phyloP scores from a whole-genome alignment of 345 rosid genomes.

The Brassica juncea region DNA sequence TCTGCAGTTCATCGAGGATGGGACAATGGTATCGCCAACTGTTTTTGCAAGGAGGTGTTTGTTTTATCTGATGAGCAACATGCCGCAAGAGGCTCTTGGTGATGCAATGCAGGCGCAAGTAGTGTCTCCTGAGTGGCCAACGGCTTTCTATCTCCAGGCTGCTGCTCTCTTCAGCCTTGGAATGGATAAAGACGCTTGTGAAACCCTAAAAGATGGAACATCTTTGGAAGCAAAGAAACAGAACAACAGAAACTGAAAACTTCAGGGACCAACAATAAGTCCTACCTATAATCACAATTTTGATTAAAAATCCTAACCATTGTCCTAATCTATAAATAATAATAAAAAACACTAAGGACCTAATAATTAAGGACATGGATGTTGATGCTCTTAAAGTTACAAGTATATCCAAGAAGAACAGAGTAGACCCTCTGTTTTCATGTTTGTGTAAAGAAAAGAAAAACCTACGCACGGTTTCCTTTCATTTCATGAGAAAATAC shows the following conservation, averaged over 20 bases:
- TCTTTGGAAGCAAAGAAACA: constrained; percentile 61
- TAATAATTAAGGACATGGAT: no score
- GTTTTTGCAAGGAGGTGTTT: constrained; percentile 78
- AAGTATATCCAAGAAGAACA: neutral
- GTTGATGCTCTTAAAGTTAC: neutral
- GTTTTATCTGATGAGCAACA: constrained; percentile 64
- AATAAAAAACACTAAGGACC: no score
- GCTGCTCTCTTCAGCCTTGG: constrained; percentile 80
- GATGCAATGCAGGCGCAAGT: constrained; percentile 85
- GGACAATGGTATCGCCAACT: no score
- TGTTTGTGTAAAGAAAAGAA: neutral
- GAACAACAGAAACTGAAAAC: no score
- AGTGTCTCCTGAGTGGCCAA: constrained; percentile 73
- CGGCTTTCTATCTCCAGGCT: constrained; percentile 80
- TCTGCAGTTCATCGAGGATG: no score
- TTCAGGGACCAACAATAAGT: no score
- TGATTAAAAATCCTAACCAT: no score
- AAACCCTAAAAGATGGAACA: constrained; percentile 78
- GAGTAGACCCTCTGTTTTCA: neutral
- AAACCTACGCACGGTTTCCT: no score
- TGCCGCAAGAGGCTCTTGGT: constrained; percentile 81
- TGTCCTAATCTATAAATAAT: no score
- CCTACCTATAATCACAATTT: no score
- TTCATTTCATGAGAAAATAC: no score
- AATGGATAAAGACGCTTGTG: constrained; percentile 74